Evolutionary conservation across 768 basidiomycete genomes (phyloP).

Genomic region (Leccinum longicurvipes): DNA sequence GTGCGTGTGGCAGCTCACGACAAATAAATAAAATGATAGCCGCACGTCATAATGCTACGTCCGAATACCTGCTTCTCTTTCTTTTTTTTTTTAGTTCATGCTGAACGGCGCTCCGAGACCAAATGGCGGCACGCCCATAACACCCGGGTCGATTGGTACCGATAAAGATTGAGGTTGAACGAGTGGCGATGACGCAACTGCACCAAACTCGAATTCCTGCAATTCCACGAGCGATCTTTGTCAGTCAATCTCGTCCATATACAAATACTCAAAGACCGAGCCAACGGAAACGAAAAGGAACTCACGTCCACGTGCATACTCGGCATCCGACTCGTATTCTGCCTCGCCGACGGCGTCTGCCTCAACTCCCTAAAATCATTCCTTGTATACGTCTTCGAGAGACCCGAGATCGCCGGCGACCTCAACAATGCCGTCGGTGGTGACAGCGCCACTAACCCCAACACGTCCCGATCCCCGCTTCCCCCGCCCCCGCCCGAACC

Average conservation of each 20-base stretch:
- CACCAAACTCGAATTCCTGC: slow-evolving; percentile 36
- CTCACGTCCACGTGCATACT: slow-evolving; percentile 80
- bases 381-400: slow-evolving; percentile 78
- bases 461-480: slow-evolving; percentile 29
- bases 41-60: no score
- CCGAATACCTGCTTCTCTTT: no score
- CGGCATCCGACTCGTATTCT: slow-evolving; percentile 83
- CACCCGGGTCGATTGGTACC: slow-evolving; percentile 15
- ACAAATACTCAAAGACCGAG: no score
- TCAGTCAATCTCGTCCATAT: neutral
- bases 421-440: slow-evolving; percentile 68
- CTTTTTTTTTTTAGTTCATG: slow-evolving; percentile 12
- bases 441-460: slow-evolving; percentile 64
- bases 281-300: slow-evolving; percentile 20
- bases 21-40: no score
- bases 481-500: neutral
- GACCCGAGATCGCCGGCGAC: slow-evolving; percentile 68
- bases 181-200: slow-evolving; percentile 28
- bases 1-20: no score
- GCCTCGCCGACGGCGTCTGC: slow-evolving; percentile 61
- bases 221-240: neutral
- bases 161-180: slow-evolving; percentile 24
- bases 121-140: slow-evolving; percentile 19
- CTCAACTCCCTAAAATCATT: slow-evolving; percentile 82
- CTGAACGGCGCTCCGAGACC: slow-evolving; percentile 32